Evolutionary conservation across 2,329 filamentous ascomycete species (phyloP), one percentile per base, ranked within the genome.

Genomic region (Daldinia sp.): DNA sequence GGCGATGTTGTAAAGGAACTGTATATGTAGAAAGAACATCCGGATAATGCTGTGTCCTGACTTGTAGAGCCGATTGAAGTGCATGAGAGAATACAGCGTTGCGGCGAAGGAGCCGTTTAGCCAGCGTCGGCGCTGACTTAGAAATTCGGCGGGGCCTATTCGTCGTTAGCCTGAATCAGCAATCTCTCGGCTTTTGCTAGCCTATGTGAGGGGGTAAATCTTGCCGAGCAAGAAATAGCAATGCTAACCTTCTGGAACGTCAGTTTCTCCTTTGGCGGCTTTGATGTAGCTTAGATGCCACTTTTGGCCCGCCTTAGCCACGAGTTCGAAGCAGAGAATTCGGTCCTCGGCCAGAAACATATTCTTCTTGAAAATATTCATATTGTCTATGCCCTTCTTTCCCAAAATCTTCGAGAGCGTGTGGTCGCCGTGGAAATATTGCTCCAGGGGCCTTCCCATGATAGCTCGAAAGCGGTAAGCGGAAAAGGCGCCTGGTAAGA

Each of bases 301-400:
- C 82, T 99, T 99, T 74, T 95, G 97, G 73, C 96, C 96, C 60
- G 96, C 95, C 85, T 99, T 99, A 78, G 96, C 96, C 73, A 98
- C 96, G 79, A 99, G 85, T 81, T 99, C 96, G 87, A 98, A 99
- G 86, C 96, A 99, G 56, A 99, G 89, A 85, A 99, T 99, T 89
- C 96, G 94, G 90, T 99, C 96, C 84, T 99, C 96, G 82, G 96
- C 96, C 89, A 99, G 95, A 88, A 98, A 99, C 96, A 99, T 98
- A 89, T 99, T 99, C 90, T 98, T 98, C 87, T 98, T 98, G 92
- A 99, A 98, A 81, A 99, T 98, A 84, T 98, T 98, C 96, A 98
- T 98, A 76, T 95, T 95, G 79, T 99, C 96, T 75, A 99, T 98
- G 89, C 96, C 96, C 88, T 99, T 99, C 85, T 97, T 97, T 76